These are phyloP conservation scores for Lachancea kluyveri DNA, from an alignment of 805 yeast species.

Conservation along the genomic window DNA sequence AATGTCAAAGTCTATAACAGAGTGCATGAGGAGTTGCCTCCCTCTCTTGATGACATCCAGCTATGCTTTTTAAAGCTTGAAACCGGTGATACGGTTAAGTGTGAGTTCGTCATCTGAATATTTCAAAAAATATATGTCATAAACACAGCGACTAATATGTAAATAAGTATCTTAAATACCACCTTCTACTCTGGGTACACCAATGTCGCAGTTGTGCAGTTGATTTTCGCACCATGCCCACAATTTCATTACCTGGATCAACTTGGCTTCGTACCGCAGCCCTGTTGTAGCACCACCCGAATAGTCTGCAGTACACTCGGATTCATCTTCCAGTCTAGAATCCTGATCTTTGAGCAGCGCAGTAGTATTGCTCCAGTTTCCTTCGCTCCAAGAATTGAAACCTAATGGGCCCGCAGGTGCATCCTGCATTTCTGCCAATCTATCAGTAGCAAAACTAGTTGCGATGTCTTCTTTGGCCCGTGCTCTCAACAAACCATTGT, in stretches of 20 bases:
- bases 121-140: constrained; percentile 1
- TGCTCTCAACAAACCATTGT: constrained; percentile 13
- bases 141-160: background rate
- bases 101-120: constrained; percentile 28
- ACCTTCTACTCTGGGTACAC: constrained; percentile 31
- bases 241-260: constrained; percentile 50
- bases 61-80: constrained; percentile 46
- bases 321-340: background rate
- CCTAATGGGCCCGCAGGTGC: constrained; percentile 5
- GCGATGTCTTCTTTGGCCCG: constrained; percentile 12
- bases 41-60: constrained; percentile 37
- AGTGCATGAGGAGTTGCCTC: constrained; percentile 24
- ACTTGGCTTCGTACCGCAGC: constrained; percentile 27
- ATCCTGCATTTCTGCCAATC: constrained; percentile 10
- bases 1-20: constrained; percentile 34
- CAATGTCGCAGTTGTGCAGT: constrained; percentile 34
- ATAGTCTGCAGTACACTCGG: constrained; percentile 2
- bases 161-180: constrained; percentile 3
- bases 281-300: constrained; percentile 7
- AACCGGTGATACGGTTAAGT: constrained; percentile 43
- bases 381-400: constrained; percentile 5
- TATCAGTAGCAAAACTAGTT: constrained; percentile 9
- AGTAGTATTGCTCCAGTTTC: constrained; percentile 14
- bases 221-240: constrained; percentile 63
- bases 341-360: constrained; percentile 11